These are phyloP conservation scores for Vitis hybrid DNA, from an alignment of 177 flowering plant species.

Conservation along the genomic window DNA sequence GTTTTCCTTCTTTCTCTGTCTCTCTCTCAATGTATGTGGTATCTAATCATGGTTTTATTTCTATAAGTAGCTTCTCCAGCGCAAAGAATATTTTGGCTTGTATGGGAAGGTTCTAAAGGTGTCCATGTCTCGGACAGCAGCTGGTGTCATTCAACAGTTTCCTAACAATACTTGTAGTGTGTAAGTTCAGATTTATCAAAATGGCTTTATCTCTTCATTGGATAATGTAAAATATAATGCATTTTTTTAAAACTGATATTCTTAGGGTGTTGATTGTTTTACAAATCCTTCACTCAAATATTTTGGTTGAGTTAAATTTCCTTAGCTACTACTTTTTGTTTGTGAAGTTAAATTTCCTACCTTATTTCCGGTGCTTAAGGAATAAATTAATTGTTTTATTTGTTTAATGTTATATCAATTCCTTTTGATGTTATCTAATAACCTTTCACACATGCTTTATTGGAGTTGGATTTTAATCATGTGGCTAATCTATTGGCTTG, in stretches of 20 bases:
- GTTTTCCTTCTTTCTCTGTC: background rate
- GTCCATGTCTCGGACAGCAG: constrained; percentile 91
- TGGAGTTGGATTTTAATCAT: background rate
- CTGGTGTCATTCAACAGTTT: constrained; percentile 87
- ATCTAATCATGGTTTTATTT: background rate
- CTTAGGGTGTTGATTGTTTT: background rate
- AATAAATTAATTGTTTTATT: background rate
- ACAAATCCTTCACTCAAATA: too few species aligned
- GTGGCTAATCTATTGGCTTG: background rate
- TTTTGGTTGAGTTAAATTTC: too few species aligned
- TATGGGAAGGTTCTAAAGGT: constrained; percentile 97
- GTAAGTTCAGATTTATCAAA: constrained; percentile 49
- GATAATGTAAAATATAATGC: too few species aligned
- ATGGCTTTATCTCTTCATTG: too few species aligned
- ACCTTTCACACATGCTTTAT: background rate
- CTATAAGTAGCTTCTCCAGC: constrained; percentile 77
- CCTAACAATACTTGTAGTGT: constrained; percentile 93
- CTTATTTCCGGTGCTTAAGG: background rate
- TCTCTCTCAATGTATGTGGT: background rate
- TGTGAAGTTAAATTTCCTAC: too few species aligned
- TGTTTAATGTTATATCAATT: background rate
- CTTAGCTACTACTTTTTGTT: too few species aligned
- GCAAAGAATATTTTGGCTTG: constrained; percentile 86
- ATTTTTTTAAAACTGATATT: background rate
- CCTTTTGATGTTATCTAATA: background rate